Evolutionary conservation across 78 protist species (phyloP), one percentile per base, ranked within the genome.

Genomic region (Dictyostelium discoideum): DNA sequence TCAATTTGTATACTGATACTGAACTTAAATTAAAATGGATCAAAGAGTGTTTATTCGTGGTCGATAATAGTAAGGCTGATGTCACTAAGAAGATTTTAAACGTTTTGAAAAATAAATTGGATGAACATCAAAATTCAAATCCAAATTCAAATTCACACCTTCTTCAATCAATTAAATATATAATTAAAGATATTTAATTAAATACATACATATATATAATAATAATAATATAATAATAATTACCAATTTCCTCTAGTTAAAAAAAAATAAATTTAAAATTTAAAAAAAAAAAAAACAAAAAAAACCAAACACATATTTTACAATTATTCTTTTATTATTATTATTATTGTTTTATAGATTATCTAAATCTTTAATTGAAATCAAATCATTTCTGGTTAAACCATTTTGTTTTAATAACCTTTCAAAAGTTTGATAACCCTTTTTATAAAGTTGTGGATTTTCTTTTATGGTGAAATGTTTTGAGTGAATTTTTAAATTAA

Each of bases 1-100:
- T 78, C 42, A 86, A 90, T 26, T 39, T 90, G n/a, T 20, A 20
- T 11, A 84, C 5, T 16, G 88, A 90, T 40, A 29, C 77, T 9
- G 89, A 80, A n/a, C 54, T 82, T 32, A 90, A 90, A 82, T 54
- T 90, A 79, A 80, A 79, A 73, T 90, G 95, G 95, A 90, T 90
- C 44, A 80, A 90, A 73, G 95, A 90, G 22, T 26, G 84, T 67
- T 60, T 90, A 5, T 65, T 67, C 8, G 67, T 46, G 1, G 60
- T 90, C 7, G 95, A 90, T 37, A 14, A 32, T 10, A 54, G n/a
- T 13, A 90, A 54, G 7, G 29, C n/a, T 1, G 67, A 72, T 18
- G 88, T 82, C 3, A 65, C 76, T n/a, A 82, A 29, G 54, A 82
- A 82, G 26, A 73, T 90, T 7, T 26, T 90, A 16, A 26, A 8